Evolutionary conservation across 116 monocot genomes (phyloP), one percentile per base, ranked within the genome.

Genomic region (Trichopus zeylanicus): DNA sequence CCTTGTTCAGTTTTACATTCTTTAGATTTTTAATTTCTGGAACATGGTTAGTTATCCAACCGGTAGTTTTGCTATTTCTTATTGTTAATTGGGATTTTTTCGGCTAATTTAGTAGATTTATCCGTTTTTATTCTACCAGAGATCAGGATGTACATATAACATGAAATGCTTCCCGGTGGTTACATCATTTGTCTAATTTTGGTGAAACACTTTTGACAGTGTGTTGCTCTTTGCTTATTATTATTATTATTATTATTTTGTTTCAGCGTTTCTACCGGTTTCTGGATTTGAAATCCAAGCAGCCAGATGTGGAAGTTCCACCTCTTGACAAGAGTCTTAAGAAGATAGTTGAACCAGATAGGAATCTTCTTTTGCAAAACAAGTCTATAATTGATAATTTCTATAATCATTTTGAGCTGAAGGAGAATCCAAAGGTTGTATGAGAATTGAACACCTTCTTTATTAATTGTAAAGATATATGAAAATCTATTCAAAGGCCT

Each of bases 361-460:
- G 66, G 31, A 63, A 81, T 31, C 26, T 87, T 55, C 33, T 78
- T 31, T 78, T 59, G 24, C 61, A 59, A 21, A 72, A 78, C 26
- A 63, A 70, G 42, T 28, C 76, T 55, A 33, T 70, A 22, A 63
- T 95, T 28, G 71, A 87, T 35, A 73, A 71, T 31, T 77, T 95
- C 32, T 52, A 47, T 46, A 74, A 56, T 46, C 55, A 62, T 18
- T 89, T 86, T 61, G 86, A 78, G 61, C 67, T 95, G 48, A 89
- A 72, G 72, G 81, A 87, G 38, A 89, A 81, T 48, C 76, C 81
- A 46, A 95, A 90, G 95, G 95, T 95, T 77, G 4, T 23, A 56
- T 27, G 23, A 4, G 21, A 52, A n/a, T n/a, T 70, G 26, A 13
- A 49, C 18, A 32, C 18, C 15, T 26, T n/a, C 54, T 66, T 64